Evolutionary conservation across 768 basidiomycete species (phyloP).

Genomic region (Collybia sp.): DNA sequence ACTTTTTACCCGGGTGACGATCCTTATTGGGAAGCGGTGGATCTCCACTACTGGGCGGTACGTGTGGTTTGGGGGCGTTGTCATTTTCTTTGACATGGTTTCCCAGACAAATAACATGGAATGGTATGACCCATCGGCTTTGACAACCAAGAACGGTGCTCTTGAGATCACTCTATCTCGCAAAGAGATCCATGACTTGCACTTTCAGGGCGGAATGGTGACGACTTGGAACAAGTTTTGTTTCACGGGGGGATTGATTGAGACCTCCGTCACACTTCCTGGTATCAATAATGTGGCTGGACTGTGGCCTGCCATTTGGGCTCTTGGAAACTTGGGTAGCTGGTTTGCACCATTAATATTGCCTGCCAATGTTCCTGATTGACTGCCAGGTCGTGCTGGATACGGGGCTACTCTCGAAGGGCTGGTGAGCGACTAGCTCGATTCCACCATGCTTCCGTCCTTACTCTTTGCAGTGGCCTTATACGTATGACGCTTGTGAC

Average conservation of each 20-base stretch:
- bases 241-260: conserved; percentile 84
- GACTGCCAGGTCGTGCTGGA: conserved; percentile 64
- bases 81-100: background rate
- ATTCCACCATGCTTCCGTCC: background rate
- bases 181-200: conserved; percentile 63
- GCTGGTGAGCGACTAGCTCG: conserved; percentile 34
- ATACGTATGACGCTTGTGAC: conserved; percentile 83
- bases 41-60: conserved; percentile 77
- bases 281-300: conserved; percentile 60
- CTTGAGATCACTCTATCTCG: conserved; percentile 71
- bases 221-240: conserved; percentile 88
- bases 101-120: conserved; percentile 68
- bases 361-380: conserved; percentile 2
- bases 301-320: conserved; percentile 80
- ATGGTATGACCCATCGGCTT: conserved; percentile 84
- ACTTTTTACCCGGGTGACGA: conserved; percentile 88
- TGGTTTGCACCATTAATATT: background rate
- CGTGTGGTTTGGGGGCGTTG: conserved; percentile 4
- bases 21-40: conserved; percentile 83
- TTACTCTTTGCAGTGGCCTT: conserved; percentile 57
- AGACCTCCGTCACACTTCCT: conserved; percentile 64
- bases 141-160: conserved; percentile 69
- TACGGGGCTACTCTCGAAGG: conserved; percentile 87
- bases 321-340: conserved; percentile 74
- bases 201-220: conserved; percentile 72